Percentiles rank a stretch among this genome's conserved stretches.
Conservation (phyloP, 1,284 basidiomycete genomes). For the Melampsora americana region DNA sequence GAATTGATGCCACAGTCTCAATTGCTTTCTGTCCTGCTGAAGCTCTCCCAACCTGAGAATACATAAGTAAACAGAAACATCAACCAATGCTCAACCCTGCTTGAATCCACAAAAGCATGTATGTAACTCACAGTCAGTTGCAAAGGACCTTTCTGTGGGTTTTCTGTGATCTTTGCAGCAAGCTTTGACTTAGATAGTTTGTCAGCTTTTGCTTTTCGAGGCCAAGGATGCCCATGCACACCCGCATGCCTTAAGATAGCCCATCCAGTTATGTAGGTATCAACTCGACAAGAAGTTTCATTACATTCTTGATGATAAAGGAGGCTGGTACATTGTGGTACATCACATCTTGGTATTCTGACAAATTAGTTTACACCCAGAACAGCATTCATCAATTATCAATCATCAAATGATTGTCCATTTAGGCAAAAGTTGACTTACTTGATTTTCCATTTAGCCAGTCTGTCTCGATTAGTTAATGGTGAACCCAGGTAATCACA, state of each 20-base stretch:
- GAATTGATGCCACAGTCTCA: not conserved
- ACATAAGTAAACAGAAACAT: not conserved
- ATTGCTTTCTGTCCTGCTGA: not conserved
- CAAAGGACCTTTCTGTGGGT: not conserved
- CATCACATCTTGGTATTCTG: not conserved
- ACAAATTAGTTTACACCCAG: too few species aligned
- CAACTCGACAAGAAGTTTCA: not conserved
- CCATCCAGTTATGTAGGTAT: not conserved
- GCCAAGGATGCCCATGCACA: conserved; percentile 13
- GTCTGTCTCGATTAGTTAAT: not conserved
- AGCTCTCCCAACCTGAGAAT: not conserved
- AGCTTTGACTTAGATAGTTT: not conserved
- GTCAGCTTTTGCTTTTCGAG: not conserved
- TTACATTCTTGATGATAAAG: not conserved
- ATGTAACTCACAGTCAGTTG: not conserved
- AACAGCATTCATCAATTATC: too few species aligned
- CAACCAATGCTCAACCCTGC: not conserved
- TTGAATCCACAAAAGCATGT: not conserved
- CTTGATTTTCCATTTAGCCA: not conserved
- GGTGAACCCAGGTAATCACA: not conserved
- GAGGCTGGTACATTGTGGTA: not conserved
- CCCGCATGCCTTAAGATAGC: not conserved
- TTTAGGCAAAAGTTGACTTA: not conserved
- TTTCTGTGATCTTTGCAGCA: not conserved
- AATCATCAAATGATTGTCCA: not conserved